Percentiles rank a stretch among this genome's conserved stretches.
Conservation (phyloP, 2,329 filamentous ascomycete genomes). For the Phaeosphaeriaceae sp. region DNA sequence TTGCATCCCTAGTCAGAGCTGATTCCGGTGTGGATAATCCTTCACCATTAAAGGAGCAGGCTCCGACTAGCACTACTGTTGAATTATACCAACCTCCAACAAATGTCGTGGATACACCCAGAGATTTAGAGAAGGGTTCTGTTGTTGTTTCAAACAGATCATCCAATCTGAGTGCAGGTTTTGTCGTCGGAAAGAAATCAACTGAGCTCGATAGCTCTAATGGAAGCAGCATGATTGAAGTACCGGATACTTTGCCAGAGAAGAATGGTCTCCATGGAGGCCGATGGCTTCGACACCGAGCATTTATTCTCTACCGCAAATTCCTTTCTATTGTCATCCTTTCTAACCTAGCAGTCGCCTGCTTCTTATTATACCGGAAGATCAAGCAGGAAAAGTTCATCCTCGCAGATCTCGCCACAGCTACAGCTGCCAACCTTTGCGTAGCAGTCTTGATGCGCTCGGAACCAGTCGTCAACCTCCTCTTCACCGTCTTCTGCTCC, state of each 20-base stretch:
- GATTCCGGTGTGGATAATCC: conserved; percentile 9
- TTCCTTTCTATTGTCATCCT: conserved; percentile 40
- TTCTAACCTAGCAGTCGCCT: conserved; percentile 35
- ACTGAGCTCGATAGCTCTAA: conserved; percentile 18
- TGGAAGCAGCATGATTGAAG: conserved; percentile 21
- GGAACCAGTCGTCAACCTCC: conserved; percentile 45
- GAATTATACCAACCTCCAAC: not conserved
- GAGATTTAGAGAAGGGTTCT: conserved; percentile 17
- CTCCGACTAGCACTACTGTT: conserved; percentile 1
- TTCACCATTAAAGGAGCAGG: not conserved
- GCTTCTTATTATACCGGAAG: conserved; percentile 31
- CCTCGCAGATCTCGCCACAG: conserved; percentile 41
- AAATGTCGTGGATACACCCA: not conserved
- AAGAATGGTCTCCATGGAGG: conserved; percentile 36
- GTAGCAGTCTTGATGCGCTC: conserved; percentile 44
- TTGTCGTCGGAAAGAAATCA: conserved; percentile 13
- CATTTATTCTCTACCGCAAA: conserved; percentile 40
- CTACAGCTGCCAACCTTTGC: conserved; percentile 47
- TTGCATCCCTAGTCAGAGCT: not conserved
- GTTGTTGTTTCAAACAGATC: conserved; percentile 16
- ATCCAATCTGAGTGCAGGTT: conserved; percentile 13
- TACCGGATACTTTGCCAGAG: conserved; percentile 22
- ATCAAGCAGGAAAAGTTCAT: conserved; percentile 27
- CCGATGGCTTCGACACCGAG: conserved; percentile 42
- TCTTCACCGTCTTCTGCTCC: conserved; percentile 46